Conservation (phyloP, 345 rosid species). For the Murraya paniculata region DNA sequence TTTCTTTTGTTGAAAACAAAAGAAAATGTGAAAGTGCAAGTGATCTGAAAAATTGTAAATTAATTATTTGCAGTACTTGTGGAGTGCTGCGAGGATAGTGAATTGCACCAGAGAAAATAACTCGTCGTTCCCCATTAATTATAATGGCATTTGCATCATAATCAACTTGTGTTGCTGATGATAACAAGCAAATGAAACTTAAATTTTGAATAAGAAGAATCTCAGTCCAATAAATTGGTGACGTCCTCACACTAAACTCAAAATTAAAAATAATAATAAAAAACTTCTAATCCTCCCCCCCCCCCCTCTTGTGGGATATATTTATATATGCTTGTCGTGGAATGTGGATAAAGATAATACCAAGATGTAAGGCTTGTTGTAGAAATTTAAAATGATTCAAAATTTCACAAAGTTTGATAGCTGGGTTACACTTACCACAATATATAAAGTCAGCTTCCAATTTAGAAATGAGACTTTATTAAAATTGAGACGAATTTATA, state of each 20-base stretch:
- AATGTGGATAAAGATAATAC: neutral
- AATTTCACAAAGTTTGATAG: too few species aligned
- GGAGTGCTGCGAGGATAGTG: slow-evolving; percentile 44
- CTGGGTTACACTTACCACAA: too few species aligned
- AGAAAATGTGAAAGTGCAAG: too few species aligned
- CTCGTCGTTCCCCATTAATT: slow-evolving; percentile 35
- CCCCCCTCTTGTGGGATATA: neutral
- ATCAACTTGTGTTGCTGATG: neutral
- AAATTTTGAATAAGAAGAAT: neutral
- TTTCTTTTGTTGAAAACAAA: too few species aligned
- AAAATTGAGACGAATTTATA: too few species aligned
- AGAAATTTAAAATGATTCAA: neutral
- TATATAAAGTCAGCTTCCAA: too few species aligned
- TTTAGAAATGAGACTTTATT: too few species aligned
- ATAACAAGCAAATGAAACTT: neutral
- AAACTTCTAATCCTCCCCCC: too few species aligned
- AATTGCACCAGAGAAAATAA: slow-evolving; percentile 41
- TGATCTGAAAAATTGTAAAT: too few species aligned
- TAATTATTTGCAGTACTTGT: slow-evolving; percentile 11
- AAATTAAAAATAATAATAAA: too few species aligned
- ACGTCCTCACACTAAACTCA: neutral
- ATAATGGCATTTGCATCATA: slow-evolving; percentile 34
- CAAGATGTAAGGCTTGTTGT: neutral
- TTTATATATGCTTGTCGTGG: neutral
- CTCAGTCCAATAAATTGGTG: neutral